phyloP scores from a whole-genome alignment of 2,329 filamentous ascomycete species.

The Sclerotinia trifoliorum region DNA sequence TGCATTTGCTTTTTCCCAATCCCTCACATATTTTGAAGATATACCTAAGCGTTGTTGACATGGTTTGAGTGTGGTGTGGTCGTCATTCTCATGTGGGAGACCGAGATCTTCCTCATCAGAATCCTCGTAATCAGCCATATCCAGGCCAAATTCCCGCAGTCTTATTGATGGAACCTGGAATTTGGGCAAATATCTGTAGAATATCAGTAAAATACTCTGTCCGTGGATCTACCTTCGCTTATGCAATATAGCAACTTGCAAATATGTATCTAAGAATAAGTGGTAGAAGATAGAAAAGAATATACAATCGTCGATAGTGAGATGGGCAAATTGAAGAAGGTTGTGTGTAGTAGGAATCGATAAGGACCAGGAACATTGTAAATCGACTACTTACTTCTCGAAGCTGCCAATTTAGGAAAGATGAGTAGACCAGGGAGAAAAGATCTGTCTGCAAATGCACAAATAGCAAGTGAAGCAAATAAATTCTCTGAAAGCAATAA shows the following conservation, averaged over 20 bases:
- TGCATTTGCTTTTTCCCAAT: conserved; percentile 1
- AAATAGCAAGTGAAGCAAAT: neutral
- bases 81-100: neutral
- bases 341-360: neutral
- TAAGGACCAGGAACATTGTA: neutral
- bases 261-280: no score
- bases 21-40: neutral
- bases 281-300: neutral
- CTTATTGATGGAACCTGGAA: neutral
- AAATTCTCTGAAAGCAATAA: neutral
- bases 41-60: conserved; percentile 5
- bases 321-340: neutral
- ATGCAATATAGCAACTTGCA: neutral
- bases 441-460: neutral
- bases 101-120: neutral
- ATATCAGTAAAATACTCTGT: neutral
- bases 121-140: neutral
- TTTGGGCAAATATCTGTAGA: neutral
- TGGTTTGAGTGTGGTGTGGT: neutral
- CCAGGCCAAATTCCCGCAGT: neutral
- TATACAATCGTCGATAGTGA: neutral
- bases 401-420: neutral
- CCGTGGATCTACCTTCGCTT: neutral
- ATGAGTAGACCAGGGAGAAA: neutral
- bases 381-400: neutral